These are phyloP conservation scores for Flaveria linearis DNA, from an alignment of 129 eudicot genomes.

Conservation along the genomic window DNA sequence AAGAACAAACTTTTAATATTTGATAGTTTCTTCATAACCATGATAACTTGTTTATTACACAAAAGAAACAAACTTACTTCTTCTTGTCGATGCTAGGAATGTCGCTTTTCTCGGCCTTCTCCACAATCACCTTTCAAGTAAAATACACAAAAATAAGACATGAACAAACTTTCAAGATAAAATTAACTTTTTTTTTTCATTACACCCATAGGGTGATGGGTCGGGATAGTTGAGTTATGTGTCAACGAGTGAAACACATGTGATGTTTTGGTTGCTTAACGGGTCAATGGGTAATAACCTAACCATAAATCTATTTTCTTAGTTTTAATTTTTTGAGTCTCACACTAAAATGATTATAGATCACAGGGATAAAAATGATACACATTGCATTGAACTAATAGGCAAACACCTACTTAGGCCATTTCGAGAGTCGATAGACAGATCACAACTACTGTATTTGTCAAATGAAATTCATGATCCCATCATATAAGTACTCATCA, in stretches of 20 bases:
- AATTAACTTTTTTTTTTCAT: background rate
- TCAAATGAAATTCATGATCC: background rate
- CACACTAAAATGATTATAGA: no score
- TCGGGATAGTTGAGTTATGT: background rate
- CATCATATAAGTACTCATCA: background rate
- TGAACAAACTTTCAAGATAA: constrained; percentile 14
- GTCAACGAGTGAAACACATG: no score
- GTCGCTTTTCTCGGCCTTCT: constrained; percentile 68
- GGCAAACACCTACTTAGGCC: no score
- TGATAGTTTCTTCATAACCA: background rate
- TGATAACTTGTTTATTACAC: background rate
- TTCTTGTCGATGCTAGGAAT: constrained; percentile 74
- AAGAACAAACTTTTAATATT: background rate
- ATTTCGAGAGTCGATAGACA: background rate
- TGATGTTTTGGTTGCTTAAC: no score
- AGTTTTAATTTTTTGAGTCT: no score
- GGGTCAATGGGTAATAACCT: background rate
- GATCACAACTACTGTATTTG: background rate
- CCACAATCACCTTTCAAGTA: constrained; percentile 62
- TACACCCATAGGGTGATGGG: background rate
- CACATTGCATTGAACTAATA: no score
- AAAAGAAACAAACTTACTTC: constrained; percentile 47
- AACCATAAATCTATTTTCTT: no score
- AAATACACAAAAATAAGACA: constrained; percentile 20
- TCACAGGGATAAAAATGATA: no score